phyloP scores from a whole-genome alignment of 306 rosid species.

The Astragalus glycyphyllos region DNA sequence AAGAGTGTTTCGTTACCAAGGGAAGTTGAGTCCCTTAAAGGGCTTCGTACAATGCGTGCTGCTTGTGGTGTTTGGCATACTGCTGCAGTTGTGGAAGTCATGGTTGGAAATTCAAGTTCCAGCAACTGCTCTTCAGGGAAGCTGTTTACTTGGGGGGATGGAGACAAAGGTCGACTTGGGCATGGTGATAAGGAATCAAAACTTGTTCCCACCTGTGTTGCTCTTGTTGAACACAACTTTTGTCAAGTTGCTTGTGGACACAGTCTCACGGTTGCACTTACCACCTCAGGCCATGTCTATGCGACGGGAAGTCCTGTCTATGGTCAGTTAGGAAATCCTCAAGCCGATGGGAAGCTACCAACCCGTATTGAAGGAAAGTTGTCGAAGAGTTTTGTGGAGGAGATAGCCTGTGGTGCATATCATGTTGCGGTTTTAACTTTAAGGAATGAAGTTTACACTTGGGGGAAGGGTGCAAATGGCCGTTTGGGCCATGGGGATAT shows the following conservation, averaged over 20 bases:
- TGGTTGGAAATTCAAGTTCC: constrained; percentile 93
- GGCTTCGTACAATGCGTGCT: constrained; percentile 94
- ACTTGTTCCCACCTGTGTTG: constrained; percentile 99
- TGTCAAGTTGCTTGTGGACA: constrained; percentile 96
- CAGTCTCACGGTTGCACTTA: constrained; percentile 91
- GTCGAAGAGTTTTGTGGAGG: constrained; percentile 88
- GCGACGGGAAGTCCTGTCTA: constrained; percentile 98
- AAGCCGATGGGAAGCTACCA: constrained; percentile 89
- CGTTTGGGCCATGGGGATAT: constrained; percentile 96
- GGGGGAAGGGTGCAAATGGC: constrained; percentile 99
- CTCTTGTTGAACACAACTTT: constrained; percentile 90
- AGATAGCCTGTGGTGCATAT: constrained; percentile 97
- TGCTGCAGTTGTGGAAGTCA: constrained; percentile 98
- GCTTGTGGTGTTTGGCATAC: constrained; percentile 99
- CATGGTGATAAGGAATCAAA: constrained; percentile 97
- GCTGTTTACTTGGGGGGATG: constrained; percentile 99
- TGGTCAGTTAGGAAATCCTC: constrained; percentile 95
- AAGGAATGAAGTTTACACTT: constrained; percentile 93
- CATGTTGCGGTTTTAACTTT: constrained; percentile 96
- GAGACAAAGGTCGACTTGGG: constrained; percentile 98
- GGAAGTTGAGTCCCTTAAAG: constrained; percentile 97
- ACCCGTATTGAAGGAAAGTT: constrained; percentile 84
- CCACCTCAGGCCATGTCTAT: constrained; percentile 88
- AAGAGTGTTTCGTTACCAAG: constrained; percentile 82
- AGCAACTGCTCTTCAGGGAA: constrained; percentile 95